Percentiles rank a stretch among this genome's conserved stretches.
These are phyloP conservation scores for Mollisiaceae sp. DNA, from an alignment of 2,329 filamentous ascomycete species.

Conservation along the genomic window DNA sequence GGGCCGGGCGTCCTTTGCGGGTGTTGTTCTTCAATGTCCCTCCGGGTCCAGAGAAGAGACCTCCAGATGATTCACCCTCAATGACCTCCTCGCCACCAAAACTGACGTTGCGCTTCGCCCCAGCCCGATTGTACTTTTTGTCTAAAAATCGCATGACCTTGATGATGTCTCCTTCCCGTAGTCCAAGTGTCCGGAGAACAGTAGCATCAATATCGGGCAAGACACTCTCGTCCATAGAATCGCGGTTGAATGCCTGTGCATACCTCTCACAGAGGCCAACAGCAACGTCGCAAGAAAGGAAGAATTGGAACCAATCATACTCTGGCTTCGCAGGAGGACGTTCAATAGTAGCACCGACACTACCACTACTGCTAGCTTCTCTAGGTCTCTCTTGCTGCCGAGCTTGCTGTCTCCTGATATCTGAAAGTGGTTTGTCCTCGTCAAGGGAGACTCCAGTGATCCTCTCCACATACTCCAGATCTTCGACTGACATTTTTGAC, in stretches of 20 bases:
- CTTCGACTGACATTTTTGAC: constrained; percentile 92
- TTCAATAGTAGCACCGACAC: constrained; percentile 67
- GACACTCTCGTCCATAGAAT: constrained; percentile 95
- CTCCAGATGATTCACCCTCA: constrained; percentile 63
- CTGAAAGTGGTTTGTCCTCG: constrained; percentile 90
- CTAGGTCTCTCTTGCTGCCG: constrained; percentile 29
- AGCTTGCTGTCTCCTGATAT: constrained; percentile 62
- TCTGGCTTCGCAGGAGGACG: constrained; percentile 64
- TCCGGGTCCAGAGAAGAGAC: constrained; percentile 92
- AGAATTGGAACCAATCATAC: constrained; percentile 99
- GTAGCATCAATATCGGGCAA: constrained; percentile 86
- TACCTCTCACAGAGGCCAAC: constrained; percentile 95
- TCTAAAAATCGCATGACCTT: constrained; percentile 92
- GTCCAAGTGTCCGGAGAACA: constrained; percentile 83
- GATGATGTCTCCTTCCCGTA: constrained; percentile 95
- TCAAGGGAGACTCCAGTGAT: constrained; percentile 85
- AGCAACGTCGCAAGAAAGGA: constrained; percentile 88
- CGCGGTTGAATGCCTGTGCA: constrained; percentile 82
- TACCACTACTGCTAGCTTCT: constrained; percentile 39
- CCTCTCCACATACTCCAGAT: constrained; percentile 92
- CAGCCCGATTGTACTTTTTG: constrained; percentile 73
- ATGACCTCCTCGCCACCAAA: constrained; percentile 59
- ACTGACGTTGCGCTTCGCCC: constrained; percentile 58
- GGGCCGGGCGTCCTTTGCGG: constrained; percentile 85
- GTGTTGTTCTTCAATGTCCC: constrained; percentile 93